Evolutionary conservation across 345 rosid genomes (phyloP), one percentile per base, ranked within the genome.

Genomic region (Aurinia saxatilis): DNA sequence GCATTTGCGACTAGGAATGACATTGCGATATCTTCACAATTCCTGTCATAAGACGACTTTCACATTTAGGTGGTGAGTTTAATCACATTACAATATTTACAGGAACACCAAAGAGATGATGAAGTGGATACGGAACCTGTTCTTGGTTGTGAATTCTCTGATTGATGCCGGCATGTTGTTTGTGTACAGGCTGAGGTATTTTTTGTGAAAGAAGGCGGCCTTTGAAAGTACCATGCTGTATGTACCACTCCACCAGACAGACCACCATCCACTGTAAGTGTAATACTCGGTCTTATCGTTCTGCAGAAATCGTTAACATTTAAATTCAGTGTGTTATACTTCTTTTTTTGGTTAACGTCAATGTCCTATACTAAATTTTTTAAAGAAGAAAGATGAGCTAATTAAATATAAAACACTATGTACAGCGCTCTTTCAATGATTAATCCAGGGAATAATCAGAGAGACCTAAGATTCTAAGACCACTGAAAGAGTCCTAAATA

Each of bases 1-100:
- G 76, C 88, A 78, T 93, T 93, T 30, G 99, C 99, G 6, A 93
- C 79, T 7, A 93, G 97, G 81, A 93, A 93, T 14, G 99, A 90
- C 97, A 93, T 90, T 15, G 97, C 99, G 39, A 90, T 93, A 79
- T 93, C 96, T 87, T 92, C 98, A 74, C 98, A 92, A 66, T 92
- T 92, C 90, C 98, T 92, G 79, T 46, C 8, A 38, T 62, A 54
- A 49, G 16, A 55, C 36, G 12, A 65, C 67, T 35, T 16, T 29
- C 55, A 73, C 51, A 50, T n/a, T 53, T 60, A 69, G 51, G 31
- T 38, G 17, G 9, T n/a, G 25, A 12, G 10, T 13, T 68, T 17
- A 21, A 67, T 50, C 21, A 41, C 35, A 19, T 2, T 27, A 16
- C 5, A 16, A 49, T 8, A 70, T 30, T 19, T 7, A 17, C 6